Evolutionary conservation across 2,329 filamentous ascomycete species (phyloP).

Genomic region (Dactylonectria estremocensis): DNA sequence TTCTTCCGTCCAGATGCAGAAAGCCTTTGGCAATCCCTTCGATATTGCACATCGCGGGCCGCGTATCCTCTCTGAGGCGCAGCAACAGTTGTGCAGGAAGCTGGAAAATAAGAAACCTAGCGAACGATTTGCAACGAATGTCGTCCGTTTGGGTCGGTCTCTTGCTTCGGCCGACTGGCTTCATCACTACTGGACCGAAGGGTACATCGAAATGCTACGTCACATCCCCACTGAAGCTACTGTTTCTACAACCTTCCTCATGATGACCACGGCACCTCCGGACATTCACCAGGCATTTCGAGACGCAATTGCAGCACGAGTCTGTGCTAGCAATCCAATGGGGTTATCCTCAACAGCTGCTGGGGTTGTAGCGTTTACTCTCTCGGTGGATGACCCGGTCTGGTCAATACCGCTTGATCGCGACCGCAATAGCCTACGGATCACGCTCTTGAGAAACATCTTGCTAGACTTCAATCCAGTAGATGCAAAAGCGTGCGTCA

Average conservation of each 20-base stretch:
- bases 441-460: slow-evolving; percentile 16
- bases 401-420: slow-evolving; percentile 22
- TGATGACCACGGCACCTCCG: slow-evolving; percentile 5
- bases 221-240: slow-evolving; percentile 18
- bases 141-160: slow-evolving; percentile 21
- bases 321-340: slow-evolving; percentile 13
- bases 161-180: slow-evolving; percentile 28
- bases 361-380: not conserved
- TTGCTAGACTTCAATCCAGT: slow-evolving; percentile 14
- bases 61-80: slow-evolving; percentile 8
- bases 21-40: slow-evolving; percentile 11
- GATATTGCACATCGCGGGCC: slow-evolving; percentile 21
- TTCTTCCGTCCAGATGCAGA: slow-evolving; percentile 19
- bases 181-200: slow-evolving; percentile 24
- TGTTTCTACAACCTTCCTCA: slow-evolving; percentile 20
- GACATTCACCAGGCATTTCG: slow-evolving; percentile 13
- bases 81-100: slow-evolving; percentile 13
- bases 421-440: slow-evolving; percentile 22
- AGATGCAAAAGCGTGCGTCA: slow-evolving; percentile 28
- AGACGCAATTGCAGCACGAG: slow-evolving; percentile 21
- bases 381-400: slow-evolving; percentile 8
- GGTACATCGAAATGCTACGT: slow-evolving; percentile 21
- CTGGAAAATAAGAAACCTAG: slow-evolving; percentile 11
- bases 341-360: not conserved
- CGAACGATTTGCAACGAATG: slow-evolving; percentile 25